A percentile compares a stretch with the other conserved stretches of the same genome.
Conservation (phyloP, 441 rosid genomes). For the Lepidium campestre region DNA sequence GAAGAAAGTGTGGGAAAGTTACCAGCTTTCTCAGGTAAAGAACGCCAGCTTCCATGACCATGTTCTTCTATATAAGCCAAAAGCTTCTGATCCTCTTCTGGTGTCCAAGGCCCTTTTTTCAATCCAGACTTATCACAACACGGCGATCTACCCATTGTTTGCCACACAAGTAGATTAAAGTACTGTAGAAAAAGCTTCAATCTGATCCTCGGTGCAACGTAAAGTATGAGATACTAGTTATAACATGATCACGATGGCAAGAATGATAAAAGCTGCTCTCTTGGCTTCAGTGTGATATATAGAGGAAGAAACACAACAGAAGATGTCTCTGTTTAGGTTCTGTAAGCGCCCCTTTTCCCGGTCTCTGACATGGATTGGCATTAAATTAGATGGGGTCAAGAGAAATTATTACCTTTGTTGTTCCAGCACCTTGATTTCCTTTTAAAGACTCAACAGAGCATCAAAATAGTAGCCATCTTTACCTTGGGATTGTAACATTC, state of each 20-base stretch:
- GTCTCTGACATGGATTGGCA: conserved; percentile 29
- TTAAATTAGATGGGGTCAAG: conserved; percentile 28
- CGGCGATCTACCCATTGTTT: conserved; percentile 80
- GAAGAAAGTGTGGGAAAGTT: background rate
- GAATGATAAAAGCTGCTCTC: conserved; percentile 12
- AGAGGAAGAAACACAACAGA: conserved; percentile 27
- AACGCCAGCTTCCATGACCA: conserved; percentile 99
- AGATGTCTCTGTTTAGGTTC: conserved; percentile 21
- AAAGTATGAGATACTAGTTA: conserved; percentile 5
- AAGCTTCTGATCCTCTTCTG: conserved; percentile 97
- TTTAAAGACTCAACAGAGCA: conserved; percentile 19
- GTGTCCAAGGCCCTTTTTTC: conserved; percentile 99
- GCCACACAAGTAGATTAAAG: background rate
- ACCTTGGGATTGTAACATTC: background rate
- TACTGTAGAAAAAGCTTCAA: background rate
- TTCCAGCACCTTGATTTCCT: conserved; percentile 28
- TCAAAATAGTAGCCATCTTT: background rate
- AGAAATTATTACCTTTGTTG: conserved; percentile 22
- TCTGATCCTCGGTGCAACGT: background rate
- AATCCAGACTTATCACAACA: conserved; percentile 91
- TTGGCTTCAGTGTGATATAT: conserved; percentile 23
- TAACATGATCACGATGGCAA: background rate
- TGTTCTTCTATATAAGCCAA: conserved; percentile 89
- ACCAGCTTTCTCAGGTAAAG: conserved; percentile 94
- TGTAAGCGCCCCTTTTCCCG: conserved; percentile 17